Conservation (phyloP, 106 monocot genomes). For the Dendrobium huoshanense region DNA sequence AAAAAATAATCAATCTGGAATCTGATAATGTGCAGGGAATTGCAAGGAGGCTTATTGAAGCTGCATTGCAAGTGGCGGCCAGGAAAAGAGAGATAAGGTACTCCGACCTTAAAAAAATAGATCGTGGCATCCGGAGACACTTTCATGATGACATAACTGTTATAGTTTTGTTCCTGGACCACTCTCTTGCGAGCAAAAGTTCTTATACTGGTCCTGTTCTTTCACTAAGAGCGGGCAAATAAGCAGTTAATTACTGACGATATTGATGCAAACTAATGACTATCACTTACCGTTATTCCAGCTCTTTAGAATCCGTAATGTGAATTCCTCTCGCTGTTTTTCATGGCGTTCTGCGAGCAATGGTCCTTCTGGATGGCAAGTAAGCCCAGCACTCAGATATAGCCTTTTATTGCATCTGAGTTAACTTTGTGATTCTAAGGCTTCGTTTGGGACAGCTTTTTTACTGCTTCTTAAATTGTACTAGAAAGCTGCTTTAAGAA, state of each 20-base stretch:
- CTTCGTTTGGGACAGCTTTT: too few species aligned
- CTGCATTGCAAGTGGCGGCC: slow-evolving; percentile 5
- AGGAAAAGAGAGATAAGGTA: slow-evolving; percentile 14
- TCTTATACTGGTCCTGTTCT: slow-evolving; percentile 3
- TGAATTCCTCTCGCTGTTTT: too few species aligned
- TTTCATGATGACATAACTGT: slow-evolving; percentile 15
- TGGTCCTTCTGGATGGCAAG: too few species aligned
- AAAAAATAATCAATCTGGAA: not conserved
- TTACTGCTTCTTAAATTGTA: too few species aligned
- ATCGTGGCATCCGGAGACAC: slow-evolving; percentile 11
- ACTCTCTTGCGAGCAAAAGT: not conserved
- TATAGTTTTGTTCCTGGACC: slow-evolving; percentile 9
- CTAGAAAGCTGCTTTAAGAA: too few species aligned
- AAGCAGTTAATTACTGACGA: not conserved
- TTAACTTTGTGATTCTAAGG: not conserved
- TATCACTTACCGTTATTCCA: too few species aligned
- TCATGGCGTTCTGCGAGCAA: too few species aligned
- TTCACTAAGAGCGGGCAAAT: slow-evolving; percentile 7
- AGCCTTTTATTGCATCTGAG: not conserved
- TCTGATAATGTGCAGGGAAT: not conserved
- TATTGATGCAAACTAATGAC: not conserved
- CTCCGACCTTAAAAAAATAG: slow-evolving; percentile 9
- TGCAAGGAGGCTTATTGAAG: slow-evolving; percentile 10
- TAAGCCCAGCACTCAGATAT: not conserved
- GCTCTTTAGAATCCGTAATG: too few species aligned